Base-by-base conservation (phyloP, 139 green algal species). In the Chlamydomonas sphaeroides region DNA sequence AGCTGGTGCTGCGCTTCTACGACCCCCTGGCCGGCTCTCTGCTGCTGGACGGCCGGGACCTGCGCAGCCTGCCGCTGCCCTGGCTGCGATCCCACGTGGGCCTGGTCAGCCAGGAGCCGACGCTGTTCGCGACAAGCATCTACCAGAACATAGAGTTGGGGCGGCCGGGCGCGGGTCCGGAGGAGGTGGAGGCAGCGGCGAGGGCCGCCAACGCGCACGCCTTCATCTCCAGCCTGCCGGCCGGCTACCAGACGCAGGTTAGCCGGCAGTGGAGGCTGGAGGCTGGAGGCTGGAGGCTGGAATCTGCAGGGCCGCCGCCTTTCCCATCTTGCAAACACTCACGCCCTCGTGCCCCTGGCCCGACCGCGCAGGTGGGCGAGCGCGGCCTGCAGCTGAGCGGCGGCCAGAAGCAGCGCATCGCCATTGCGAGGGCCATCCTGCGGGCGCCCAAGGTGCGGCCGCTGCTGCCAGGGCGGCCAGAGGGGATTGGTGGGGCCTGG, bases 351-450 rank as follows among this genome's bases (percentile, higher is more conserved):
- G n/a, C n/a, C n/a, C n/a, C n/a, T n/a, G n/a, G n/a, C n/a, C 65
- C 36, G 25, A n/a, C n/a, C n/a, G n/a, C n/a, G n/a, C 79, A 91
- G 59, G 92, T 95, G 0, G 93, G 89, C 23, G 89, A 95, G 85
- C 80, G 86, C 28, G 90, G 90, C 26, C 59, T 92, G 57, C 81
- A 89, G 83, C 70, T 94, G 42, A 84, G 69, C 33, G 89, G 83
- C 42, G 94, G 94, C 7, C 93, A 98, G 89, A 98, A 98, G 92
- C 97, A 99, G 91, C 91, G 96, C 48, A 93, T 99, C 25, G 97
- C 97, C 62, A 98, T 99, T 66, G 97, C 97, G 0, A 81, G 97
- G 1, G 97, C 96, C 15, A 90, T 99, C 4, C 84, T 98, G 14
- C 93, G 93, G 74, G 88, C 94, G 28, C 95, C 45, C 11, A n/a